Percentiles rank a stretch among this genome's conserved stretches.
Conservation (phyloP, 345 rosid genomes). For the Gossypium arboreum region DNA sequence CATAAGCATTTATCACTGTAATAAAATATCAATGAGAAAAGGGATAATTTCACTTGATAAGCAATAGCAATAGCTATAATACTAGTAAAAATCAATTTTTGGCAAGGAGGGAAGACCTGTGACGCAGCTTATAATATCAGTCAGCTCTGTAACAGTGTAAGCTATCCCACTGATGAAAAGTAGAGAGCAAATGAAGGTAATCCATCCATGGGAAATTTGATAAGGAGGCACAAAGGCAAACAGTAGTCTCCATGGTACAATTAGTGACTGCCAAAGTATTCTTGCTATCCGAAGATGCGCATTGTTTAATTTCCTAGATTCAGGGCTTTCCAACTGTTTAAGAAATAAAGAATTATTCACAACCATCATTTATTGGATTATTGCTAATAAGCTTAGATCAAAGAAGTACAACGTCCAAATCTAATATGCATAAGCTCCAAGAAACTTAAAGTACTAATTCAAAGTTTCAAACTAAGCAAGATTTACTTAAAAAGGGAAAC, state of each 20-base stretch:
- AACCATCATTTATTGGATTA: not conserved
- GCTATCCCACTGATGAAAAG: constrained; percentile 81
- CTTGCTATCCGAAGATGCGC: constrained; percentile 35
- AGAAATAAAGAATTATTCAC: constrained; percentile 20
- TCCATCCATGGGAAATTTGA: constrained; percentile 88
- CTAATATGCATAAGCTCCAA: not conserved
- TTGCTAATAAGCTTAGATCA: not conserved
- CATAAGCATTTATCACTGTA: constrained; percentile 85
- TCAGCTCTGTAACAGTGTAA: constrained; percentile 62
- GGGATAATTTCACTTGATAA: not conserved
- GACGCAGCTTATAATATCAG: constrained; percentile 87
- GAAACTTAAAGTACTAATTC: not conserved
- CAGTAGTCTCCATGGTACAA: constrained; percentile 71
- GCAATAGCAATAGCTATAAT: not conserved
- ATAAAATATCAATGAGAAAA: not conserved
- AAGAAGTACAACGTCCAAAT: not conserved
- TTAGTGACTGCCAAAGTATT: constrained; percentile 55
- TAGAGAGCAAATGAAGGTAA: constrained; percentile 80
- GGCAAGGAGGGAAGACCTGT: constrained; percentile 50
- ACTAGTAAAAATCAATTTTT: too few relatives aligned
- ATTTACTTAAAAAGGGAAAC: not conserved
- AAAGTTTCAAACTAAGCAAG: constrained; percentile 1
- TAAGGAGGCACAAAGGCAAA: constrained; percentile 92
- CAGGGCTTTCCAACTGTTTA: constrained; percentile 51
- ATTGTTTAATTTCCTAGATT: constrained; percentile 54